phyloP scores from a whole-genome alignment of 305 asterid genomes.

The Solanum chacoense region DNA sequence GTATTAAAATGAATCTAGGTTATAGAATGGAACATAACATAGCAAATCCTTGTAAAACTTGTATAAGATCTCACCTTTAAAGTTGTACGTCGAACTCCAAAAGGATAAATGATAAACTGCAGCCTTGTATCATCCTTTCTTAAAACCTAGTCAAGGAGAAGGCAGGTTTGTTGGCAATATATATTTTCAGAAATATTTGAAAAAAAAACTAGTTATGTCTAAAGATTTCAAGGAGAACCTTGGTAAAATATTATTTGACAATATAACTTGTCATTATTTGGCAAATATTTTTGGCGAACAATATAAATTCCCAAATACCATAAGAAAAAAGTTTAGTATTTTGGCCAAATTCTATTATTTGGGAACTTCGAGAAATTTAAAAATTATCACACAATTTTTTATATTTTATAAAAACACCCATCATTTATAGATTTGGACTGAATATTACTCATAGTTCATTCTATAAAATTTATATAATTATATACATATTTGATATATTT shows the following conservation, averaged over 20 bases:
- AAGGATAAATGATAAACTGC: background rate
- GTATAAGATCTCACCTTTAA: background rate
- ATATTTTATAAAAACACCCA: background rate
- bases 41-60: background rate
- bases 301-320: background rate
- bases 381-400: background rate
- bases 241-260: background rate
- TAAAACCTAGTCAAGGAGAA: background rate
- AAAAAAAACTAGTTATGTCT: background rate
- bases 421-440: background rate
- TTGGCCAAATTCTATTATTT: no score
- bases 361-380: background rate
- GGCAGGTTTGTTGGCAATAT: background rate
- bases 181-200: background rate
- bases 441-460: background rate
- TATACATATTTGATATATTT: background rate
- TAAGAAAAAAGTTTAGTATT: background rate
- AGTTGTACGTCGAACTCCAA: background rate
- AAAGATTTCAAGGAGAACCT: no score
- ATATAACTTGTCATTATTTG: background rate
- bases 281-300: background rate
- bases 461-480: no score
- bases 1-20: background rate
- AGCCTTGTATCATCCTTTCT: background rate
- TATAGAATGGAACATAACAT: background rate